phyloP scores from a whole-genome alignment of 352 stramenopile genomes.

The Pythium phragmitis region DNA sequence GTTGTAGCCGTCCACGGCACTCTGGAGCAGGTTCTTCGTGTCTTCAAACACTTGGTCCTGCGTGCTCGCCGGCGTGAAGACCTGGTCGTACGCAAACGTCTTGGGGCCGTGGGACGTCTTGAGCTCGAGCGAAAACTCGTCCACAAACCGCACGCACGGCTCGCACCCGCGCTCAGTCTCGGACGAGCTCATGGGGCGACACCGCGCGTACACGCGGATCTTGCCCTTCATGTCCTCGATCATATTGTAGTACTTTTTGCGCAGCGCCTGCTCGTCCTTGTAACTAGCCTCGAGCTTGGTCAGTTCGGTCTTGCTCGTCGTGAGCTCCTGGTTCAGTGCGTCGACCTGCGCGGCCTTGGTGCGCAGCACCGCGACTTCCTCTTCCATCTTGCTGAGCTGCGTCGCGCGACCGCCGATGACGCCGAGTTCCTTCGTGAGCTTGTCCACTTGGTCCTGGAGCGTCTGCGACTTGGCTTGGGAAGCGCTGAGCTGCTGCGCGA shows the following conservation, averaged over 20 bases:
- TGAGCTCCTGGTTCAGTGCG: constrained; percentile 49
- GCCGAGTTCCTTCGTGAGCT: constrained; percentile 48
- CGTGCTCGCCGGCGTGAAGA: constrained; percentile 77
- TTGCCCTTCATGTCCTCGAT: constrained; percentile 97
- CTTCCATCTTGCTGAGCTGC: constrained; percentile 59
- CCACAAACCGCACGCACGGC: constrained; percentile 62
- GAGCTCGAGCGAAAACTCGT: constrained; percentile 87
- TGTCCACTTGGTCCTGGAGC: constrained; percentile 50
- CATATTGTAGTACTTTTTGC: constrained; percentile 96
- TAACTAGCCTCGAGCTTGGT: constrained; percentile 74
- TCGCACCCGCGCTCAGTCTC: constrained; percentile 80
- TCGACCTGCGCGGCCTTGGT: constrained; percentile 50
- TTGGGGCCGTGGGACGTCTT: constrained; percentile 76
- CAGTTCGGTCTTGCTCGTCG: constrained; percentile 31
- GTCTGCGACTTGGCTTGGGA: constrained; percentile 42
- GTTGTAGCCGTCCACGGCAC: constrained; percentile 90
- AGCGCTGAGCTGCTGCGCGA: constrained; percentile 50
- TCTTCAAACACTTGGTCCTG: constrained; percentile 92
- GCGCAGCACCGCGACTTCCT: constrained; percentile 52
- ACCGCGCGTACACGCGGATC: constrained; percentile 92
- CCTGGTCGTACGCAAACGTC: constrained; percentile 89
- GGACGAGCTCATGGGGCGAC: constrained; percentile 87
- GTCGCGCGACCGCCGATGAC: constrained; percentile 45
- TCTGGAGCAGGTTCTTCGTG: constrained; percentile 91
- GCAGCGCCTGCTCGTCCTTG: constrained; percentile 85